These are phyloP conservation scores for Beauveria medogensis DNA, from an alignment of 2,329 filamentous ascomycete genomes.

Conservation along the genomic window DNA sequence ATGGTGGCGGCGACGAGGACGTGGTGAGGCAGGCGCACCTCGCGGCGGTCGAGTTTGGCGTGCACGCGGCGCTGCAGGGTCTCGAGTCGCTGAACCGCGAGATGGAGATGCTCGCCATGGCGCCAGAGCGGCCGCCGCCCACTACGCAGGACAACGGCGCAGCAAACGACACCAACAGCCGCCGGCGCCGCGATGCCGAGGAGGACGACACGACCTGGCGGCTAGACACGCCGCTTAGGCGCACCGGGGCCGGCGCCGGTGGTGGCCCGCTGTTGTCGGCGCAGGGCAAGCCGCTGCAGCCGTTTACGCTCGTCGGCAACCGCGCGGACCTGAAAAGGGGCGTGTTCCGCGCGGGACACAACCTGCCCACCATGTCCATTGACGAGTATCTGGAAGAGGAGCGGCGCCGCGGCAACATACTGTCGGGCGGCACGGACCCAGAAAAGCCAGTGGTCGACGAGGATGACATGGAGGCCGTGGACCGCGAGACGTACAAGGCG, in stretches of 20 bases:
- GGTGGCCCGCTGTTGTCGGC: slow-evolving; percentile 65
- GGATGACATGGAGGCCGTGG: slow-evolving; percentile 80
- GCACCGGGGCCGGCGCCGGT: slow-evolving; percentile 40
- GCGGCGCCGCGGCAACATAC: slow-evolving; percentile 71
- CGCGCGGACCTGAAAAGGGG: slow-evolving; percentile 67
- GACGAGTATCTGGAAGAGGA: slow-evolving; percentile 97
- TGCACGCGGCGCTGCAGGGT: slow-evolving; percentile 74
- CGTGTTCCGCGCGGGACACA: slow-evolving; percentile 87
- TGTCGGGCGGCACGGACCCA: slow-evolving; percentile 80
- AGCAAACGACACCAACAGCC: slow-evolving; percentile 34
- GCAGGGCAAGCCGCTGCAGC: slow-evolving; percentile 77
- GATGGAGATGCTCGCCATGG: slow-evolving; percentile 69
- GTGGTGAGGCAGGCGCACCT: slow-evolving; percentile 72
- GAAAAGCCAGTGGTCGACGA: slow-evolving; percentile 69
- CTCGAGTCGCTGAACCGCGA: slow-evolving; percentile 86
- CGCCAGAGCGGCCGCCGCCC: slow-evolving; percentile 42
- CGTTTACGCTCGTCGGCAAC: slow-evolving; percentile 77
- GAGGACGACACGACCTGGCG: slow-evolving; percentile 53
- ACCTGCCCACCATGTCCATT: slow-evolving; percentile 92
- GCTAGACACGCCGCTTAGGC: slow-evolving; percentile 57
- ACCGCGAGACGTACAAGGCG: slow-evolving; percentile 87
- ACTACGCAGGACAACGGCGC: background rate
- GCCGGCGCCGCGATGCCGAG: slow-evolving; percentile 21
- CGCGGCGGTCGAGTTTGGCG: slow-evolving; percentile 62
- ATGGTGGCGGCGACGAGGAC: slow-evolving; percentile 74